Percentiles rank a stretch among this genome's conserved stretches.
These are phyloP conservation scores for Solanum ossicruentum DNA, from an alignment of 257 asterid genomes.

Conservation along the genomic window DNA sequence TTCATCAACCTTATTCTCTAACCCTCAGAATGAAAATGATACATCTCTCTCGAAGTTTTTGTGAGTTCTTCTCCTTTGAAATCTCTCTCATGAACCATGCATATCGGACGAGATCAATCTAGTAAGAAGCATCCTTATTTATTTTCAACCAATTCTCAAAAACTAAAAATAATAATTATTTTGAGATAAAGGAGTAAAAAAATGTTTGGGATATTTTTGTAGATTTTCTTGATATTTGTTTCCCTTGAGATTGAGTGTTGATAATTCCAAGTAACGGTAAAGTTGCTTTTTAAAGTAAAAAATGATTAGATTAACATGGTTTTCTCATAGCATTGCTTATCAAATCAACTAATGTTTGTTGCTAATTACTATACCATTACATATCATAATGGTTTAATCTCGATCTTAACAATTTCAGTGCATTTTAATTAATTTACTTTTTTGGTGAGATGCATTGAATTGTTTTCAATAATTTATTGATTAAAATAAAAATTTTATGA, in stretches of 20 bases:
- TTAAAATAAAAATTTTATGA: background rate
- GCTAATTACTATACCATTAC: background rate
- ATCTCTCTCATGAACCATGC: no score
- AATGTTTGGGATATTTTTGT: background rate
- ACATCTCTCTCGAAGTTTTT: no score
- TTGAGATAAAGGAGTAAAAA: background rate
- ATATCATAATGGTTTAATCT: background rate
- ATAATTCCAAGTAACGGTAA: background rate
- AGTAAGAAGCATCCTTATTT: no score
- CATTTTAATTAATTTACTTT: background rate
- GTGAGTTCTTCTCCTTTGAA: no score
- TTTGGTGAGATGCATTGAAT: background rate
- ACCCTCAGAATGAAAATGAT: background rate
- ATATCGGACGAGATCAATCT: no score
- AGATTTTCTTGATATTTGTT: background rate
- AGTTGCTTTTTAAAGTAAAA: background rate
- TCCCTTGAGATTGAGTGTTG: background rate
- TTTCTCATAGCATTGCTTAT: background rate
- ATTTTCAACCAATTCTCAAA: no score
- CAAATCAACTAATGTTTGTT: background rate
- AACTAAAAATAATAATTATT: background rate
- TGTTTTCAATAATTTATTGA: background rate
- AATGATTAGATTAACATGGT: background rate
- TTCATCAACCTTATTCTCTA: no score
- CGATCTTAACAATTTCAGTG: background rate